phyloP scores from a whole-genome alignment of 2,329 filamentous ascomycete species.

The Xylaria sp. region DNA sequence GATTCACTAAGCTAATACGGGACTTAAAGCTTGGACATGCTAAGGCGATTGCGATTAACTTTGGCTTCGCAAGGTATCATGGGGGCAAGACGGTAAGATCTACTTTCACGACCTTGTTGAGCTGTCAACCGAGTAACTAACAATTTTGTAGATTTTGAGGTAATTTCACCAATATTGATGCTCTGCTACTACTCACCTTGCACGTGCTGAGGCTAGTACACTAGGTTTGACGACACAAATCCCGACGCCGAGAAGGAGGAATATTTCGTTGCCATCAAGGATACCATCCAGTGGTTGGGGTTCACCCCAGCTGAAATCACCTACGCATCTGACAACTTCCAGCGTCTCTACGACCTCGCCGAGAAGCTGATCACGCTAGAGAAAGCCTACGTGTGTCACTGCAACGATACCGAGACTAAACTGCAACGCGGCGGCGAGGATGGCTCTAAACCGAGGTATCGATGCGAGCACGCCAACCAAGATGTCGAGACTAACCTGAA shows the following conservation, averaged over 20 bases:
- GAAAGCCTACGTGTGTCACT: constrained; percentile 85
- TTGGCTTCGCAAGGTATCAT: constrained; percentile 87
- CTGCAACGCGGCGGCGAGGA: constrained; percentile 81
- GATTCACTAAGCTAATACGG: too few relatives aligned
- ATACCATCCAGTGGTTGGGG: constrained; percentile 74
- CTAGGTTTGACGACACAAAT: constrained; percentile 87
- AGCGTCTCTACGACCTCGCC: constrained; percentile 84
- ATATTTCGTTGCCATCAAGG: constrained; percentile 84
- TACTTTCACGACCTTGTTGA: neutral
- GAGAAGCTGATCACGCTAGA: constrained; percentile 79
- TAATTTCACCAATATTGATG: neutral
- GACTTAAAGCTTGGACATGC: too few relatives aligned
- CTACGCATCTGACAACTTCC: constrained; percentile 89
- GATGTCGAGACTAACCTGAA: constrained; percentile 75
- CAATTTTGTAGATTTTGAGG: neutral
- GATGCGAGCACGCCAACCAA: constrained; percentile 80
- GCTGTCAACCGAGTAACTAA: too few relatives aligned
- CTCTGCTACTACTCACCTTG: neutral
- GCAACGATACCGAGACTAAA: constrained; percentile 80
- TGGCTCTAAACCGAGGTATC: constrained; percentile 72
- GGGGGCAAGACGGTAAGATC: constrained; percentile 69
- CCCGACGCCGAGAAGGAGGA: constrained; percentile 90
- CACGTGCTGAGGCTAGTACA: constrained; percentile 54
- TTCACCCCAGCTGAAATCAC: constrained; percentile 82
- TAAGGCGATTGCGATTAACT: constrained; percentile 96